phyloP scores from a whole-genome alignment of 345 rosid genomes.

The Melaleuca alternifolia region DNA sequence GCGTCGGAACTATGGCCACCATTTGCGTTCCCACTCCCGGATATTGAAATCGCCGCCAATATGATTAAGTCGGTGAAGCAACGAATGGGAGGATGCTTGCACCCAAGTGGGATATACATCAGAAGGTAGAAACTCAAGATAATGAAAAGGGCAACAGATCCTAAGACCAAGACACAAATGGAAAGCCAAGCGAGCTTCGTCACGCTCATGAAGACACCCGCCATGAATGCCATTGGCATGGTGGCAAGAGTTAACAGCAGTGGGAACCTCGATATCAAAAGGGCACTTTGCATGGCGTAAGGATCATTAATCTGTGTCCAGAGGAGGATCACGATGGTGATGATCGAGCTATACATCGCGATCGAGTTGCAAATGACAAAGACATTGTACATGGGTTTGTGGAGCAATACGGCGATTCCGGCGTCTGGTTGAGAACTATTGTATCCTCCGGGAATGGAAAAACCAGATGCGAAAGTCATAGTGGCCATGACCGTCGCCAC shows the following conservation, averaged over 20 bases:
- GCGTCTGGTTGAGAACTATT: background rate
- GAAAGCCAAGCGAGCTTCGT: too few relatives aligned
- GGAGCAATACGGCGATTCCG: background rate
- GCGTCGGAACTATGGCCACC: background rate
- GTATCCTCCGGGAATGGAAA: background rate
- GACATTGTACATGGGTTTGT: background rate
- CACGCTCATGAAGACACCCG: too few relatives aligned
- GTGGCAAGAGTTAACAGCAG: too few relatives aligned
- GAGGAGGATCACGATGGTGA: background rate
- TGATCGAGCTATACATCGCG: background rate
- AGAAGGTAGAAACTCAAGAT: too few relatives aligned
- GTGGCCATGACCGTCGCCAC: background rate
- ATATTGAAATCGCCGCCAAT: rapidly evolving
- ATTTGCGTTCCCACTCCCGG: background rate
- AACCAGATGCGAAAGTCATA: background rate
- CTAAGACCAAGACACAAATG: too few relatives aligned
- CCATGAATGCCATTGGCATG: too few relatives aligned
- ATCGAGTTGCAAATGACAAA: background rate
- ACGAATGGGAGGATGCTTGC: background rate
- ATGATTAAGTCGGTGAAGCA: rapidly evolving
- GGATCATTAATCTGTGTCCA: background rate
- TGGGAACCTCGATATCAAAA: background rate
- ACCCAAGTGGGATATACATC: rapidly evolving
- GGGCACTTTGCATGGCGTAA: background rate
- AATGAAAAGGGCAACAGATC: too few relatives aligned